Evolutionary conservation across 495 filamentous ascomycete genomes (phyloP).

Genomic region (Clavariopsis aquatica): DNA sequence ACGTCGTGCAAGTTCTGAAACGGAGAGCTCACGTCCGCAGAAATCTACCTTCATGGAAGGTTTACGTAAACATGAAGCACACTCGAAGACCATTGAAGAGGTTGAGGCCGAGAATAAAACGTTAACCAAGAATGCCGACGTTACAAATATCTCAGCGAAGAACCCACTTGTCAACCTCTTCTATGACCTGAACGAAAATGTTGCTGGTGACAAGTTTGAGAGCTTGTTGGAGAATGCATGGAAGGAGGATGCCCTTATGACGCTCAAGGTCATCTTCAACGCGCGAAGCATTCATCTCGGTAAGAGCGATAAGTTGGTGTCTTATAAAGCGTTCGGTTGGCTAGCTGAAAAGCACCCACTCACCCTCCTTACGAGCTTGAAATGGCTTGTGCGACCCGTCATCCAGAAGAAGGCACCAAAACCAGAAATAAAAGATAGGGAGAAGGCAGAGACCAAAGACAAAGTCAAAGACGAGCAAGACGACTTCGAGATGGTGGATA

Average conservation of each 20-base stretch:
- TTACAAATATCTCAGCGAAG: constrained; percentile 47
- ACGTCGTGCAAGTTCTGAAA: constrained; percentile 2
- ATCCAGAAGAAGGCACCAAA: constrained; percentile 49
- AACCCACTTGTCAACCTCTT: constrained; percentile 49
- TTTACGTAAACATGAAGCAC: constrained; percentile 29
- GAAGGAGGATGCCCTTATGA: constrained; percentile 46
- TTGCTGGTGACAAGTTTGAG: constrained; percentile 39
- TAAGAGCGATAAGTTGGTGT: constrained; percentile 44
- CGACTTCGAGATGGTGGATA: constrained; percentile 40
- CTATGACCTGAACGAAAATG: constrained; percentile 46
- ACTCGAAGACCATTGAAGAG: constrained; percentile 25
- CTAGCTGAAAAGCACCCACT: constrained; percentile 48
- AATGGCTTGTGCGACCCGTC: constrained; percentile 51
- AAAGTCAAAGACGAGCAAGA: constrained; percentile 33
- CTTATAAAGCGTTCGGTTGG: constrained; percentile 54
- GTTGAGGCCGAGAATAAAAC: constrained; percentile 45
- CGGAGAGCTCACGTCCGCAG: constrained; percentile 1
- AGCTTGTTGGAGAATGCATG: constrained; percentile 48
- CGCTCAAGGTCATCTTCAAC: constrained; percentile 56
- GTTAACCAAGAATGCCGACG: constrained; percentile 49
- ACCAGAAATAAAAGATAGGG: constrained; percentile 32
- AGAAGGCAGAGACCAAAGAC: constrained; percentile 14
- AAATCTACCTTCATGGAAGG: constrained; percentile 39
- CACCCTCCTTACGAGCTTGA: constrained; percentile 49
- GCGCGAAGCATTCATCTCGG: constrained; percentile 55